Conservation (phyloP, 2,329 filamentous ascomycete species). For the Thielaviopsis populi region DNA sequence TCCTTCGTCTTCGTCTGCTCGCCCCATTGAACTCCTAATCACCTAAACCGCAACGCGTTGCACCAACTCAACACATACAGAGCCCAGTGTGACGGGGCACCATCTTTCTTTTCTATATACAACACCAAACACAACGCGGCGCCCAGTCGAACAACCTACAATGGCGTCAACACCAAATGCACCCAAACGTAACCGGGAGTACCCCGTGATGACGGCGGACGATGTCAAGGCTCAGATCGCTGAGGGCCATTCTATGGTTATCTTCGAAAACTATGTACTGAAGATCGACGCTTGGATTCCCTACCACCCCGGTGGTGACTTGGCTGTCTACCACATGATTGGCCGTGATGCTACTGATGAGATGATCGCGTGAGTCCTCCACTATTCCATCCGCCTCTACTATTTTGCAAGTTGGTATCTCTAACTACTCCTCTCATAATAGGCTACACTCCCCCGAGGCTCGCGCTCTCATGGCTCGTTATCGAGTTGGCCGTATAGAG, state of each 20-base stretch:
- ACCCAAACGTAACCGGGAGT: slow-evolving; percentile 19
- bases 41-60: too few relatives aligned
- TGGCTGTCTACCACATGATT: slow-evolving; percentile 84
- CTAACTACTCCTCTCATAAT: slow-evolving; percentile 11
- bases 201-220: slow-evolving; percentile 27
- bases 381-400: not conserved
- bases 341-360: slow-evolving; percentile 90
- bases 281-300: slow-evolving; percentile 79
- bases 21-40: too few relatives aligned
- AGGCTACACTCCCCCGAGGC: slow-evolving; percentile 75
- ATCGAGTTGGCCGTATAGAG: slow-evolving; percentile 69
- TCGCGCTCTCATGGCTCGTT: slow-evolving; percentile 59
- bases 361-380: slow-evolving; percentile 58
- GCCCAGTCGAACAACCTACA: not conserved
- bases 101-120: not conserved
- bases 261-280: slow-evolving; percentile 65
- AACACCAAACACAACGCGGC: not conserved
- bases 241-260: slow-evolving; percentile 62
- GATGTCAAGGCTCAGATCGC: slow-evolving; percentile 61
- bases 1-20: too few relatives aligned
- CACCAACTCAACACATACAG: too few relatives aligned
- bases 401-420: slow-evolving; percentile 14
- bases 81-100: too few relatives aligned
- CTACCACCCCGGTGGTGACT: slow-evolving; percentile 85
- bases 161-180: slow-evolving; percentile 14